A percentile compares a stretch with the other conserved stretches of the same genome.
Conservation (phyloP, 2,329 filamentous ascomycete genomes). For the Teratosphaeria zuluensis region DNA sequence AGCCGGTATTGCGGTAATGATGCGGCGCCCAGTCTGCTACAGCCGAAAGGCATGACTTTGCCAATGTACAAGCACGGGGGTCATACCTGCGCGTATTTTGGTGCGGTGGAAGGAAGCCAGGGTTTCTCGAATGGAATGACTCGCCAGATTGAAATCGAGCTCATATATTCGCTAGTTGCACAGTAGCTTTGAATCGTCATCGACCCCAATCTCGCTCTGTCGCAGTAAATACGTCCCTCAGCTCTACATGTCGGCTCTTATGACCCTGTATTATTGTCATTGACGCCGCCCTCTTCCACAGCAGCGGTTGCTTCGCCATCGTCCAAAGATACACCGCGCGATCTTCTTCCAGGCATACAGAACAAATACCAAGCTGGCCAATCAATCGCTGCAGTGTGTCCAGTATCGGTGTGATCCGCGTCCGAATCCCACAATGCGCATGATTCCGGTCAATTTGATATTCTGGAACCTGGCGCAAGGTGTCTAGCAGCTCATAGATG, state of each 20-base stretch:
- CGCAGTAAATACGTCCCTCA: slow-evolving; percentile 24
- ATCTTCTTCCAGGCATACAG: slow-evolving; percentile 34
- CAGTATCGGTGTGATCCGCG: slow-evolving; percentile 54
- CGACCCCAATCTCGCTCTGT: slow-evolving; percentile 23
- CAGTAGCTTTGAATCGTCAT: neutral
- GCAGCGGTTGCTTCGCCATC: slow-evolving; percentile 34
- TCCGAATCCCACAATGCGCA: slow-evolving; percentile 61
- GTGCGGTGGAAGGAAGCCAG: neutral
- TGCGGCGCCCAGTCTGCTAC: too few species aligned
- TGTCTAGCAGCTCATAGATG: slow-evolving; percentile 49
- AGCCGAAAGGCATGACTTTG: neutral
- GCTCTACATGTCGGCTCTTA: slow-evolving; percentile 17
- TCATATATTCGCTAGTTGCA: neutral
- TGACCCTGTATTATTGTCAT: slow-evolving; percentile 13
- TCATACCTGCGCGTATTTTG: neutral
- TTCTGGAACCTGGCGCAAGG: slow-evolving; percentile 55
- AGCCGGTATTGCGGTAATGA: neutral
- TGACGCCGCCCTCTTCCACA: slow-evolving; percentile 28
- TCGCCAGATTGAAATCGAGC: neutral
- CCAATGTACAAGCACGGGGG: neutral
- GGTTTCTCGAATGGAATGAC: neutral
- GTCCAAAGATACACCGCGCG: slow-evolving; percentile 35
- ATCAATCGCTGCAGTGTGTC: slow-evolving; percentile 48
- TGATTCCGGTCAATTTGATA: slow-evolving; percentile 70
- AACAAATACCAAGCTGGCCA: slow-evolving; percentile 35